These are phyloP conservation scores for Rhizophagus sp. DNA, from an alignment of 192 early-diverging fungal species.

Conservation along the genomic window DNA sequence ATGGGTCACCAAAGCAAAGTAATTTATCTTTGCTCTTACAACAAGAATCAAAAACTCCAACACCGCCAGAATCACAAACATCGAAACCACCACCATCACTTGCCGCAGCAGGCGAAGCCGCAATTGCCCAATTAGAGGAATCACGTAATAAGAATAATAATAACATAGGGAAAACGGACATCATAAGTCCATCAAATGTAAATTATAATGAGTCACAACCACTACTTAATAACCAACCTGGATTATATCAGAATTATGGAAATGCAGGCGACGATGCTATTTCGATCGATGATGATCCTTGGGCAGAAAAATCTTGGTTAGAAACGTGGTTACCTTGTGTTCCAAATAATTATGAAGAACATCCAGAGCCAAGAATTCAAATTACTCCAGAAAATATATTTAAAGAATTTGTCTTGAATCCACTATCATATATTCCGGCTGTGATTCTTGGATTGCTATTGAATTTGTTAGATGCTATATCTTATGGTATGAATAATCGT, in stretches of 20 bases:
- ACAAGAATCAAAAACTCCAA: constrained; percentile 15
- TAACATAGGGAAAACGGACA: no score
- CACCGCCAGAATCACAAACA: neutral
- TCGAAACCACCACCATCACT: neutral
- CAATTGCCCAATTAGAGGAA: neutral
- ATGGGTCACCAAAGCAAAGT: constrained; percentile 13
- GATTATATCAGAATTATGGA: neutral
- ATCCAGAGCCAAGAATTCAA: neutral
- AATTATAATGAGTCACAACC: neutral
- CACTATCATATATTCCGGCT: constrained; percentile 78
- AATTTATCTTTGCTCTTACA: constrained; percentile 33
- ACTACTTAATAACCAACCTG: neutral
- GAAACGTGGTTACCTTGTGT: constrained; percentile 16
- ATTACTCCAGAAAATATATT: constrained; percentile 24
- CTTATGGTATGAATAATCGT: constrained; percentile 58
- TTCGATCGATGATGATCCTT: neutral
- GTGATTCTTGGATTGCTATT: constrained; percentile 88
- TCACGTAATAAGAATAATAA: neutral
- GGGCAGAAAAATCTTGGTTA: neutral
- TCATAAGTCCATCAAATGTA: neutral
- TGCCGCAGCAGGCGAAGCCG: neutral
- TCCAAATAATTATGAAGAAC: neutral
- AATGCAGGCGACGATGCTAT: neutral
- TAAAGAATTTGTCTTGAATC: constrained; percentile 41
- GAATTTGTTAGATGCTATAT: constrained; percentile 91